These are phyloP conservation scores for Tylopilus intermedius DNA, from an alignment of 768 basidiomycete species.

Conservation along the genomic window DNA sequence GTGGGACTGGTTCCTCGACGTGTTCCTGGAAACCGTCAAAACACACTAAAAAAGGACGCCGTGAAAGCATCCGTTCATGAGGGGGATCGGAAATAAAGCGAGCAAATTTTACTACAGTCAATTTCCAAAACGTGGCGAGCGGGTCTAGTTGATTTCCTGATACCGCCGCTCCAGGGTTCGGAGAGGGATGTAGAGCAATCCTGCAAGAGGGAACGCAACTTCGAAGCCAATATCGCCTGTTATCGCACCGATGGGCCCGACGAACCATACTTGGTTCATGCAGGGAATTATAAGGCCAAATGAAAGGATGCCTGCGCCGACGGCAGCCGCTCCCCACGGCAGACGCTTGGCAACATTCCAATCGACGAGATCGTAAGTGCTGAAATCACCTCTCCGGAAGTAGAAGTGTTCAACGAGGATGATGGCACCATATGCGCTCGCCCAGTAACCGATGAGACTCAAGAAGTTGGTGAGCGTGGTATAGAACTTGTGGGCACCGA, in stretches of 20 bases:
- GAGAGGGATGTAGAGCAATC: conserved; percentile 50
- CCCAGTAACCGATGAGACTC: conserved; percentile 66
- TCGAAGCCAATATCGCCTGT: conserved; percentile 74
- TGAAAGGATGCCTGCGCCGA: conserved; percentile 45
- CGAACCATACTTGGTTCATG: conserved; percentile 70
- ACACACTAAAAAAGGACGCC: background rate
- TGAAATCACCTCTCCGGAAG: conserved; percentile 50
- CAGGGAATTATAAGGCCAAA: conserved; percentile 57
- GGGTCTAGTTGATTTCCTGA: conserved; percentile 21
- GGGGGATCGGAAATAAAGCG: conserved; percentile 2
- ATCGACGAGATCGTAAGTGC: conserved; percentile 41
- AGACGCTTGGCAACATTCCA: conserved; percentile 52
- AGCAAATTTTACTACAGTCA: conserved; percentile 8
- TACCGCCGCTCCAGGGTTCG: conserved; percentile 44
- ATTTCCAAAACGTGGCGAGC: background rate
- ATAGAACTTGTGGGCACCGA: conserved; percentile 67
- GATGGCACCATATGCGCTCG: conserved; percentile 52
- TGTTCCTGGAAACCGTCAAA: conserved; percentile 22
- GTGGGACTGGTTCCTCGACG: conserved; percentile 1
- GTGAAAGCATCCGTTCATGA: background rate
- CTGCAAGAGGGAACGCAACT: conserved; percentile 47
- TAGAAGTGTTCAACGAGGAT: conserved; percentile 63
- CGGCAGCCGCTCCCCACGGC: conserved; percentile 60
- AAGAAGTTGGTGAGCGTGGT: conserved; percentile 59
- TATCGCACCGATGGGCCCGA: conserved; percentile 58